Percentiles rank a stretch among this genome's conserved stretches.
Conservation (phyloP, 495 filamentous ascomycete genomes). For the Aspergillus egyptiacus region DNA sequence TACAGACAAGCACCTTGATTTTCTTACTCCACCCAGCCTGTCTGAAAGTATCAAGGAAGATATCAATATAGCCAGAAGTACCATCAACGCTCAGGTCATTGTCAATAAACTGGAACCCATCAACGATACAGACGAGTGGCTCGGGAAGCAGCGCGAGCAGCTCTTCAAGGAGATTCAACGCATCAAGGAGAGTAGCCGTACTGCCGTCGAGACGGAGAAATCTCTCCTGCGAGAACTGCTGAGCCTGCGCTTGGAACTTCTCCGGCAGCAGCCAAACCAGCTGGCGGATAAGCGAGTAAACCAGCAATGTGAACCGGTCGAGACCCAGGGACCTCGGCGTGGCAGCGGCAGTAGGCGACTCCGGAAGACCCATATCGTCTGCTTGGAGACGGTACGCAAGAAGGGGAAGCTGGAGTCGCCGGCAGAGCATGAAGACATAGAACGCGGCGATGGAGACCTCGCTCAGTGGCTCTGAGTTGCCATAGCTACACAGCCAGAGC, state of each 20-base stretch:
- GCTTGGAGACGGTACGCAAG: neutral
- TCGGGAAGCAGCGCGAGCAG: neutral
- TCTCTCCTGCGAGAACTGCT: neutral
- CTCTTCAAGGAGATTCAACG: neutral
- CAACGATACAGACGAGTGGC: neutral
- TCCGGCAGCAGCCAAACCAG: neutral
- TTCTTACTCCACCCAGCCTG: neutral
- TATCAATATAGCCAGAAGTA: neutral
- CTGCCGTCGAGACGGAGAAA: neutral
- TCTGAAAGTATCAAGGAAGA: neutral
- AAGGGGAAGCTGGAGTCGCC: neutral
- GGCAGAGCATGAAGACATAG: neutral
- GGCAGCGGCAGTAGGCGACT: neutral
- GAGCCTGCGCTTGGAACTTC: neutral
- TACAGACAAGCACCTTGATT: neutral
- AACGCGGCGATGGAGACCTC: neutral
- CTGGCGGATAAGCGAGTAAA: neutral
- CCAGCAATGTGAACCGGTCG: neutral
- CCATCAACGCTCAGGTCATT: neutral
- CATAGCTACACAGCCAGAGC: neutral
- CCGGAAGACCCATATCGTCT: neutral
- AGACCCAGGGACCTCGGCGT: neutral
- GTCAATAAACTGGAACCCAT: neutral
- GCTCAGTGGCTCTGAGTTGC: neutral
- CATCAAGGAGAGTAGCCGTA: neutral